phyloP scores from a whole-genome alignment of 495 filamentous ascomycete species.

The Penicillium coprophilum region DNA sequence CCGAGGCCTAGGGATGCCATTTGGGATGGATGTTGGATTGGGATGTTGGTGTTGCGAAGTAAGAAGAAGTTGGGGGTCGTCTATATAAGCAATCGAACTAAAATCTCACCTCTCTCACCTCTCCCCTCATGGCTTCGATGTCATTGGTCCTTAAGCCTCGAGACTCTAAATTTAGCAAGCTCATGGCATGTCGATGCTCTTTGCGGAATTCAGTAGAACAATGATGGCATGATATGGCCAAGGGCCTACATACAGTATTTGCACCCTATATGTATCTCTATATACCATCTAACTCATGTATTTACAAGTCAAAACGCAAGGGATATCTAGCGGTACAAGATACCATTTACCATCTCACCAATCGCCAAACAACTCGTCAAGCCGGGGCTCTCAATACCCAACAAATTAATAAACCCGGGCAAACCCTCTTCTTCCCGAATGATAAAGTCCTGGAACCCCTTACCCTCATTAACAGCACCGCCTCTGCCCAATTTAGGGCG shows the following conservation, averaged over 20 bases:
- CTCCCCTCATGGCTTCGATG: neutral
- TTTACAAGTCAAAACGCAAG: neutral
- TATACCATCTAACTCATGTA: neutral
- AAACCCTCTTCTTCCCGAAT: constrained; percentile 80
- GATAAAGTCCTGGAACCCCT: constrained; percentile 80
- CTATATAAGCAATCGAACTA: neutral
- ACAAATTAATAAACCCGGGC: constrained; percentile 83
- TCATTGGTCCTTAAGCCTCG: neutral
- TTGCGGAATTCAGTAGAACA: neutral
- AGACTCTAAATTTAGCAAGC: neutral
- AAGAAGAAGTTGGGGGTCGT: neutral
- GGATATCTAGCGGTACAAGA: constrained; percentile 59
- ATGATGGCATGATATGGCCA: neutral
- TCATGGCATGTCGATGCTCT: neutral
- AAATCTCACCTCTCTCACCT: constrained; percentile 1
- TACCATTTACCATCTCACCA: constrained; percentile 71
- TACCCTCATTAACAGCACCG: constrained; percentile 56
- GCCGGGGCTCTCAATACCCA: constrained; percentile 95
- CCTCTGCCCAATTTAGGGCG: constrained; percentile 75
- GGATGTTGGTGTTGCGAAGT: neutral
- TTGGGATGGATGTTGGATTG: neutral
- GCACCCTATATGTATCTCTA: neutral
- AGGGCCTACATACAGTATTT: neutral
- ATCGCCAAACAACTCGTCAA: constrained; percentile 89
- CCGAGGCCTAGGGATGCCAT: constrained; percentile 27